Conservation (phyloP, 345 rosid genomes). For the Aquilaria yunnanensis region DNA sequence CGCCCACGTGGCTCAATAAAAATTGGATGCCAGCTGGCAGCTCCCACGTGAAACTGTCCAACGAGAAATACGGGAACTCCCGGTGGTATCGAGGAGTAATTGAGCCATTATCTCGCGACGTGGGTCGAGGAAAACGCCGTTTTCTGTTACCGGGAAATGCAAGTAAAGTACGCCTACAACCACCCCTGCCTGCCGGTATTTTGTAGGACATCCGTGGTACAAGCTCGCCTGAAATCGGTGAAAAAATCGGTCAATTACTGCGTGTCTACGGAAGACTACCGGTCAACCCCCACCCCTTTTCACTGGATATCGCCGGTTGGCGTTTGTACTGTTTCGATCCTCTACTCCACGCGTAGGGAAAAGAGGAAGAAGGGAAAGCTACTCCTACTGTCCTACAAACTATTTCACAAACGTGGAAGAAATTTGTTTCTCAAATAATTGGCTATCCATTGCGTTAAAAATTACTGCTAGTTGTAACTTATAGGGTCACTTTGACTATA, state of each 20-base stretch:
- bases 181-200: constrained; percentile 29
- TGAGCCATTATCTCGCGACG: constrained; percentile 21
- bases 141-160: constrained; percentile 24
- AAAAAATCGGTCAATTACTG: constrained; percentile 20
- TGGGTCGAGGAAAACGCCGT: constrained; percentile 26
- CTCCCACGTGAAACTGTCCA: constrained; percentile 20
- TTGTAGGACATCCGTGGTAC: constrained; percentile 40
- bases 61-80: not conserved
- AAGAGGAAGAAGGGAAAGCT: too few relatives aligned
- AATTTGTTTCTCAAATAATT: too few relatives aligned
- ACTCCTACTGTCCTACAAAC: too few relatives aligned
- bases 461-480: too few relatives aligned
- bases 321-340: too few relatives aligned
- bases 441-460: too few relatives aligned
- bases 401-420: too few relatives aligned
- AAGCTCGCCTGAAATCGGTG: constrained; percentile 27
- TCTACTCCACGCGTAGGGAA: too few relatives aligned
- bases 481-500: too few relatives aligned
- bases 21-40: constrained; percentile 40
- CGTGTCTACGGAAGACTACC: constrained; percentile 40
- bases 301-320: constrained; percentile 20
- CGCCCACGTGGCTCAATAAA: constrained; percentile 46
- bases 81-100: constrained; percentile 9
- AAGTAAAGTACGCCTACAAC: not conserved
- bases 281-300: constrained; percentile 15